Base-by-base conservation (phyloP, 2,329 filamentous ascomycete species). In the Arthrobotrys entomopaga region DNA sequence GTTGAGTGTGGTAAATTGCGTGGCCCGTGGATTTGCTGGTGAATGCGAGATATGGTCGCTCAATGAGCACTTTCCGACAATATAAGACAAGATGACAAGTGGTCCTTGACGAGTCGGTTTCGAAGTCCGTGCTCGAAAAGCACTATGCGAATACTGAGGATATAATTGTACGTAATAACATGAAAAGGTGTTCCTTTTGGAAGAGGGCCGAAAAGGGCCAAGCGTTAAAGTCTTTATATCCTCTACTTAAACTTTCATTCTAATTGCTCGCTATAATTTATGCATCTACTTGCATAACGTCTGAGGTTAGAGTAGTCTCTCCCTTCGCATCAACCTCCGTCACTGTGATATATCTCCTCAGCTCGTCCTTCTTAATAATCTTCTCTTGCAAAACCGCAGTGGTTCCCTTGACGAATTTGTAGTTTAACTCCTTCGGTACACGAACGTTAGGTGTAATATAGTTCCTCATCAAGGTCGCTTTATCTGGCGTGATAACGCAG, bases 371-470 rank as follows among this genome's bases (percentile, higher is more conserved):
- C 80, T 87, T 93, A 82, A 98, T 96, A 78, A 98, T 87, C 86
- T 96, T 97, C 86, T 99, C 92, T 82, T 97, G 95, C 81, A 99
- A 85, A 77, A 95, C 91, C 8, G 93, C 94, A 8, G 96, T 99
- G n/a, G 95, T 98, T 66, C 95, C 95, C 81, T 89, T 88, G 78
- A 86, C 85, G 85, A 97, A 99, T 79, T 88, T 87, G 85, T 99
- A 99, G 84, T 93, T 95, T 84, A 93, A 89, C 82, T 95, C 87
- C 87, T 99, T 99, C 82, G 90, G 86, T 79, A 88, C 91, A 81
- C 96, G 89, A 85, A 93, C 89, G 83, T 99, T 99, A 71, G 95
- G 95, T 82, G 87, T 94, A 82, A 96, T 90, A 85, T 91, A 95
- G 84, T 97, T 97, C 80, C 95, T 87, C 87, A 96, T 87, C 81